Percentiles rank a stretch among this genome's conserved stretches.
Evolutionary conservation across 768 basidiomycete genomes (phyloP).

Genomic region (Trametopsis cervina): DNA sequence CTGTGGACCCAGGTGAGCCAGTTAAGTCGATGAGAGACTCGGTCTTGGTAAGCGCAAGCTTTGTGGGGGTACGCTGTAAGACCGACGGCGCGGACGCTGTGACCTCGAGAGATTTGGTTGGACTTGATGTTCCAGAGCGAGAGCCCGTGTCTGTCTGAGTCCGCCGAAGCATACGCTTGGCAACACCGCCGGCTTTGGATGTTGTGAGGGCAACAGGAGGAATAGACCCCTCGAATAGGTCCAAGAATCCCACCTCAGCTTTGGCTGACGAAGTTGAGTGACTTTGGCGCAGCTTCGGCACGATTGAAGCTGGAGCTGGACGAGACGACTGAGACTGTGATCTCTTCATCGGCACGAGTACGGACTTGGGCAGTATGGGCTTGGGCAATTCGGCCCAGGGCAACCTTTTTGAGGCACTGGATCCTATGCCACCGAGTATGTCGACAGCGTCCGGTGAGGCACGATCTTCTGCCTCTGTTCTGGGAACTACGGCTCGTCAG

Average conservation of each 20-base stretch:
- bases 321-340: too few species aligned
- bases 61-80: slow-evolving; percentile 11
- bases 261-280: slow-evolving; percentile 1
- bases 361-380: too few species aligned
- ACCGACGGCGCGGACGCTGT: slow-evolving; percentile 2
- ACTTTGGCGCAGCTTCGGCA: neutral
- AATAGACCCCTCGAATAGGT: slow-evolving; percentile 33
- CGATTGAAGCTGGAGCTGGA: too few species aligned
- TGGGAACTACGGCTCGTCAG: too few species aligned
- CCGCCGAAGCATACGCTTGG: slow-evolving; percentile 68
- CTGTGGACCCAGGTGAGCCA: slow-evolving; percentile 9
- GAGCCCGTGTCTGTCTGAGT: slow-evolving; percentile 67
- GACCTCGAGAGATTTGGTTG: slow-evolving; percentile 16
- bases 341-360: too few species aligned
- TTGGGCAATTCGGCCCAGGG: too few species aligned
- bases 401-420: too few species aligned
- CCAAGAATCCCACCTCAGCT: slow-evolving; percentile 17
- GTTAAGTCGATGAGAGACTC: slow-evolving; percentile 16
- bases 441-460: too few species aligned
- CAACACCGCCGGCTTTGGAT: slow-evolving; percentile 28
- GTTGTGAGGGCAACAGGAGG: neutral
- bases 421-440: too few species aligned
- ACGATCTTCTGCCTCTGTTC: too few species aligned
- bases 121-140: slow-evolving; percentile 30
- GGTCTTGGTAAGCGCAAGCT: slow-evolving; percentile 11